Evolutionary conservation across 805 yeast genomes (phyloP).

Genomic region (Kockiozyma suomiensis): DNA sequence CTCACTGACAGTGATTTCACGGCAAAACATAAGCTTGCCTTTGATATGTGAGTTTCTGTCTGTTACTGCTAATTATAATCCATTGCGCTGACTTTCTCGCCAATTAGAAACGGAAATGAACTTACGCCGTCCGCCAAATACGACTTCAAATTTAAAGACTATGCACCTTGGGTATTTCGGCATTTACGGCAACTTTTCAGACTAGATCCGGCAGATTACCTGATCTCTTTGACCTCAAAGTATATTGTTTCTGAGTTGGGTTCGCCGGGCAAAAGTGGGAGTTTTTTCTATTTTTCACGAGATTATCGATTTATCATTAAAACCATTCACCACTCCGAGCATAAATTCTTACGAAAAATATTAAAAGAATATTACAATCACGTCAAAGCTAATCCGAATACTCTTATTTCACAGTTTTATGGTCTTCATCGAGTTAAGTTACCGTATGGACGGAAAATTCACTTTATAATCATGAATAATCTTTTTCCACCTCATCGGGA

Average conservation of each 20-base stretch:
- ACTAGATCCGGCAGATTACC: slow-evolving; percentile 93
- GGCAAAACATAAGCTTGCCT: slow-evolving; percentile 75
- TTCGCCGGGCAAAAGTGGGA: slow-evolving; percentile 96
- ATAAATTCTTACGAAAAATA: slow-evolving; percentile 73
- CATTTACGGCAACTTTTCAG: slow-evolving; percentile 79
- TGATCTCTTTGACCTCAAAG: slow-evolving; percentile 88
- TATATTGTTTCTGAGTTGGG: slow-evolving; percentile 89
- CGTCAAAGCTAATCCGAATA: slow-evolving; percentile 80
- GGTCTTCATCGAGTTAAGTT: slow-evolving; percentile 92
- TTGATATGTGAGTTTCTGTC: slow-evolving; percentile 56
- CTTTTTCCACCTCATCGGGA: slow-evolving; percentile 91
- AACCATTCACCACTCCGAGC: slow-evolving; percentile 93
- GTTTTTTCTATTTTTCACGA: slow-evolving; percentile 91
- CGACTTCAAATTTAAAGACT: slow-evolving; percentile 95
- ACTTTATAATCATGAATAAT: slow-evolving; percentile 95
- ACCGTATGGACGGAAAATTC: slow-evolving; percentile 80
- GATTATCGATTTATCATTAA: slow-evolving; percentile 94
- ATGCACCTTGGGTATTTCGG: slow-evolving; percentile 90
- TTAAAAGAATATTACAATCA: slow-evolving; percentile 78
- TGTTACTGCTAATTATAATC: not conserved
- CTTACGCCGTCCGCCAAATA: slow-evolving; percentile 90
- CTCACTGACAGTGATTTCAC: slow-evolving; percentile 71
- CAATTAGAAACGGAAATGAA: slow-evolving; percentile 62
- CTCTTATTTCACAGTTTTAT: slow-evolving; percentile 91
- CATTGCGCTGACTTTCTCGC: not conserved